Base-by-base conservation (phyloP, 2,329 filamentous ascomycete species). In the Hypoxylon sp. region DNA sequence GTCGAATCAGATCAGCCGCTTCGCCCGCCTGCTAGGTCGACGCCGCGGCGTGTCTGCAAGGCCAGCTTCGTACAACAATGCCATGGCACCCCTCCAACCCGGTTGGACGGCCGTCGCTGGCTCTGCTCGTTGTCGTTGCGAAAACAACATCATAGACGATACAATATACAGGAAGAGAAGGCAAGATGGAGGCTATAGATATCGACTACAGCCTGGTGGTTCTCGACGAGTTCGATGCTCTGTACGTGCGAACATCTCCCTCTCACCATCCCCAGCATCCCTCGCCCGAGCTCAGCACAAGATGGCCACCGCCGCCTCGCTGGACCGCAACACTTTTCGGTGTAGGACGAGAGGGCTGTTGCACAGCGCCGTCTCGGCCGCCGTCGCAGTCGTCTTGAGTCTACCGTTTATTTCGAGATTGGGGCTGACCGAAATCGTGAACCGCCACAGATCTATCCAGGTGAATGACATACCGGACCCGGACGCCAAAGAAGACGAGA, bases 171-270 rank as follows among this genome's bases (percentile, higher is more conserved):
- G 31, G 48, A 54, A 54, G 23, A 33, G 47, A 27, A 9, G 40
- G 37, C 20, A 40, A 40, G 10, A 71, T 70, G 69, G 66, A 72
- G 47, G 65, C 68, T 27, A 70, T 67, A 63, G 41, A 67, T 47
- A 61, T 75, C 49, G 72, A 77, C 50, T 73, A 78, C 62, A 72
- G 78, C 58, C 67, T 82, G 56, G 73, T 83, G 35, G 62, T 75
- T 23, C 77, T 81, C 52, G 78, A 83, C 31, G 82, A 84, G 70
- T 84, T 84, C 64, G 82, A 83, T 68, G 81, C 81, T 40, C 72
- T 84, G 82, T 84, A 72, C 64, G 80, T 76, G 18, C 33, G n/a
- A n/a, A n/a, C 29, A 37, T 48, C 52, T 31, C 48, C 24, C 15
- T 35, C 35, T 48, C 21, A 15, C 23, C 43, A 43, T 27, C 17